These are phyloP conservation scores for Xerocomus spinulosus DNA, from an alignment of 768 basidiomycete species.

Conservation along the genomic window DNA sequence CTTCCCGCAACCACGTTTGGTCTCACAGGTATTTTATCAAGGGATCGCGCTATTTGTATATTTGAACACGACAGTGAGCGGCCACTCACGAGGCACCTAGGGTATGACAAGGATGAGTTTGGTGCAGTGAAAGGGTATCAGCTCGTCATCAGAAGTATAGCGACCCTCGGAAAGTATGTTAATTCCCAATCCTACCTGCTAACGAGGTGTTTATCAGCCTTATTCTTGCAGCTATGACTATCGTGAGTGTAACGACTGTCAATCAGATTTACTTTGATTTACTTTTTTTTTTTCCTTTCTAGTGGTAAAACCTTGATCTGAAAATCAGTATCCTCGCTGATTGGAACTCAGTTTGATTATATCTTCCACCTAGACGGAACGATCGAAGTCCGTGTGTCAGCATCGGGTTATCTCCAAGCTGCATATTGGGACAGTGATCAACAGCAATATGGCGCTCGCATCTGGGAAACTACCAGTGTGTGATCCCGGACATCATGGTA, in stretches of 20 bases:
- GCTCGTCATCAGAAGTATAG: slow-evolving; percentile 51
- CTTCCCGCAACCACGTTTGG: slow-evolving; percentile 55
- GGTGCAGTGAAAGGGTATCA: slow-evolving; percentile 60
- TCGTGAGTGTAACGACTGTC: slow-evolving; percentile 32
- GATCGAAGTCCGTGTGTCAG: slow-evolving; percentile 62
- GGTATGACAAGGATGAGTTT: slow-evolving; percentile 49
- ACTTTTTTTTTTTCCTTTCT: not conserved
- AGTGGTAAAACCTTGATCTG: slow-evolving; percentile 28
- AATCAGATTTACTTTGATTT: not conserved
- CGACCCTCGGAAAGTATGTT: slow-evolving; percentile 62
- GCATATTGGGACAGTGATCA: slow-evolving; percentile 52
- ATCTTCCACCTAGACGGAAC: slow-evolving; percentile 64
- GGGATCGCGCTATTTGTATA: slow-evolving; percentile 56
- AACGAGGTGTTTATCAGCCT: not conserved
- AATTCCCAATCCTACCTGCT: not conserved
- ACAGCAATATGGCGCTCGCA: slow-evolving; percentile 48
- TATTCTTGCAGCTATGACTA: slow-evolving; percentile 49
- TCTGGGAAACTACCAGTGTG: slow-evolving; percentile 53
- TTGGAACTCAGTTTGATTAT: slow-evolving; percentile 53
- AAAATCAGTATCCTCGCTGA: slow-evolving; percentile 5
- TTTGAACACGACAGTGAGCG: slow-evolving; percentile 59
- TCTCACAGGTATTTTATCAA: slow-evolving; percentile 38
- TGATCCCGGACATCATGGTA: not conserved
- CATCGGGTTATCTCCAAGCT: slow-evolving; percentile 66
- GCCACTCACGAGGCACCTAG: slow-evolving; percentile 56